phyloP scores from a whole-genome alignment of 2,329 filamentous ascomycete genomes.

The Aureobasidium sp. region DNA sequence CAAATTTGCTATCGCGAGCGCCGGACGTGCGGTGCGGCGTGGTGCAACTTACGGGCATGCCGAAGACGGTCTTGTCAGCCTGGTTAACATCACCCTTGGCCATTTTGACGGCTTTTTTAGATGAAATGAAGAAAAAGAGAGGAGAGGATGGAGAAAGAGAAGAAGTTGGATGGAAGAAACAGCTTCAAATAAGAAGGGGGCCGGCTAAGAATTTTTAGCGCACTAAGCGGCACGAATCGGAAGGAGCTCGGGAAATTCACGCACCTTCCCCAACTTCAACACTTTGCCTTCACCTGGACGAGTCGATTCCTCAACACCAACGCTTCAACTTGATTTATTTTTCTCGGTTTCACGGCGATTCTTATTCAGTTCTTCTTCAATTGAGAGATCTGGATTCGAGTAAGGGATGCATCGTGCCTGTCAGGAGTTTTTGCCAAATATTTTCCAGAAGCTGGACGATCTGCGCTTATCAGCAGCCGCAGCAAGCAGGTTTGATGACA shows the following conservation, averaged over 20 bases:
- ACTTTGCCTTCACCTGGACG: conserved; percentile 13
- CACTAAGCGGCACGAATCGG: conserved; percentile 15
- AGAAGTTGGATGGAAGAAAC: conserved; percentile 8
- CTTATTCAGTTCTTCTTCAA: background rate
- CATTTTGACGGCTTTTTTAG: conserved; percentile 31
- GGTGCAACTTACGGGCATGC: conserved; percentile 37
- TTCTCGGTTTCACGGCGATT: background rate
- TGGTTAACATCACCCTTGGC: conserved; percentile 42
- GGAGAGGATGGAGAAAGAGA: conserved; percentile 21
- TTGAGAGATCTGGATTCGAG: background rate
- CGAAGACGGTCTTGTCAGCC: conserved; percentile 49
- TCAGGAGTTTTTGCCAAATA: background rate
- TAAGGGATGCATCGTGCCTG: background rate
- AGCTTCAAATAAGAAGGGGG: conserved; percentile 15
- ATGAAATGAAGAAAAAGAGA: conserved; percentile 26
- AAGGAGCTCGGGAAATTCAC: conserved; percentile 14
- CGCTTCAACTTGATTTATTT: background rate
- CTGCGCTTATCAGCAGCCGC: conserved; percentile 10
- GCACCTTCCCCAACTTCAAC: conserved; percentile 13
- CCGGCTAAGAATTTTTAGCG: conserved; percentile 14
- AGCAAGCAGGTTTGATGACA: background rate
- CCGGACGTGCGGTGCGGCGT: background rate
- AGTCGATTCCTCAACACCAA: conserved; percentile 14
- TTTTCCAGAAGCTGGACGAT: conserved; percentile 10
- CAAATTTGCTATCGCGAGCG: conserved; percentile 17